Evolutionary conservation across 176 grass and related monocot species (phyloP), one percentile per base, ranked within the genome.

Genomic region (Alopecurus myosuroides): DNA sequence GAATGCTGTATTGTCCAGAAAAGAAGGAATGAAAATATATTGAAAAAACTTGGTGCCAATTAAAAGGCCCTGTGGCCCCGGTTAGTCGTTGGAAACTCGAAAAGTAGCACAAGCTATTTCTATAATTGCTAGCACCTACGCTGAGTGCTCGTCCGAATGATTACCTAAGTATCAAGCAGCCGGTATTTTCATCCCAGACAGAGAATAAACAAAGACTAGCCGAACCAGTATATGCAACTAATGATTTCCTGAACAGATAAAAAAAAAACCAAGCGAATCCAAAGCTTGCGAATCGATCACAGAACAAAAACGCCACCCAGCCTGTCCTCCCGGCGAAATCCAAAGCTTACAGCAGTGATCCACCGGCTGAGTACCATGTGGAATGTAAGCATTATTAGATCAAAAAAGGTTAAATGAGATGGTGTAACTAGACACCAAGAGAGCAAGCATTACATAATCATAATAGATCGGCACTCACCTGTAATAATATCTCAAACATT

Each of bases 401-500:
- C 1, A 86, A 84, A 35, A 81, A 79, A 26, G 25, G 63, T 45
- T 0, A 76, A 62, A 88, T 56, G 65, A 88, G 73, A 39, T n/a
- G 56, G 15, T 17, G 70, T 4, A 83, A 60, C 41, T 52, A 86
- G 44, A 17, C 82, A 61, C 62, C 52, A 31, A 17, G 6, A 36
- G n/a, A 72, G 53, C 77, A 81, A 78, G 11, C 78, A 82, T 82
- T 77, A 34, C 52, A 78, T 11, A 71, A 77, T 89, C 87, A 71
- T 69, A 77, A 81, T 30, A 76, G 50, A 80, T 74, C 45, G 29
- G 85, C 88, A 95, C 93, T 95, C 90, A 95, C 93, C 93, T 95
- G 90, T 79, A 90, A 95, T 84, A 91, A 84, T 40, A 88, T 95
- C 86, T 90, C 83, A 92, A 95, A 14, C 60, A 86, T 92, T 92